Evolutionary conservation across 805 yeast species (phyloP).

Genomic region (Jamesozyma lodderae): DNA sequence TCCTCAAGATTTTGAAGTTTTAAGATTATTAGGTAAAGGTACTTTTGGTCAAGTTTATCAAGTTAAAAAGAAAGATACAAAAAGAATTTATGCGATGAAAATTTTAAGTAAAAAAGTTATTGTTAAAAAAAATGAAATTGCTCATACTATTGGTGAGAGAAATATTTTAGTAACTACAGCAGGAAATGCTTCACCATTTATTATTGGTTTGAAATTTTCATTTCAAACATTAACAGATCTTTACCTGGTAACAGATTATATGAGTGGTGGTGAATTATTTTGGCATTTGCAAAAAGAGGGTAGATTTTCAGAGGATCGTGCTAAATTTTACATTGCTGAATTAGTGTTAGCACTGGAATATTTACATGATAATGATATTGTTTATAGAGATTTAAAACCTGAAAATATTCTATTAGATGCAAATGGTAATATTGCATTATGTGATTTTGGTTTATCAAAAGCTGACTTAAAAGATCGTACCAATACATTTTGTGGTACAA

Average conservation of each 20-base stretch:
- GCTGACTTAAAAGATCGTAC: constrained; percentile 87
- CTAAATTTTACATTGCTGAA: constrained; percentile 95
- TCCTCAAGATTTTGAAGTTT: constrained; percentile 89
- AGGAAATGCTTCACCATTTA: constrained; percentile 80
- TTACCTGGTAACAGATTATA: constrained; percentile 90
- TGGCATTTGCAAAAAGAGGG: constrained; percentile 98
- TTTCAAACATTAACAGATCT: constrained; percentile 92
- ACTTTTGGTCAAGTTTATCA: constrained; percentile 98
- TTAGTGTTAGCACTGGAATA: constrained; percentile 88
- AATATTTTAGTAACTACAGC: constrained; percentile 90
- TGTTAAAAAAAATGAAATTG: constrained; percentile 93
- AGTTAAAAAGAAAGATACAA: constrained; percentile 83
- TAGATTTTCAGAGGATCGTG: constrained; percentile 83
- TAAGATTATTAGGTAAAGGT: constrained; percentile 87
- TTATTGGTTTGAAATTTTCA: constrained; percentile 90
- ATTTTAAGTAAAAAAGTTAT: constrained; percentile 89
- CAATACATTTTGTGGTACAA: constrained; percentile 96
- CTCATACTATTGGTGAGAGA: constrained; percentile 96
- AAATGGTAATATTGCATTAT: constrained; percentile 92
- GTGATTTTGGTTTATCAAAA: constrained; percentile 95
- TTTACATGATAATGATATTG: constrained; percentile 90
- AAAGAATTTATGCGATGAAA: constrained; percentile 94
- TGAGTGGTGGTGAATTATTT: constrained; percentile 96
- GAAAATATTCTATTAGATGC: constrained; percentile 94
- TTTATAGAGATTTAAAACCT: constrained; percentile 93